Percentiles rank a stretch among this genome's conserved stretches.
Conservation (phyloP, 306 rosid genomes). For the Medicago arabica region DNA sequence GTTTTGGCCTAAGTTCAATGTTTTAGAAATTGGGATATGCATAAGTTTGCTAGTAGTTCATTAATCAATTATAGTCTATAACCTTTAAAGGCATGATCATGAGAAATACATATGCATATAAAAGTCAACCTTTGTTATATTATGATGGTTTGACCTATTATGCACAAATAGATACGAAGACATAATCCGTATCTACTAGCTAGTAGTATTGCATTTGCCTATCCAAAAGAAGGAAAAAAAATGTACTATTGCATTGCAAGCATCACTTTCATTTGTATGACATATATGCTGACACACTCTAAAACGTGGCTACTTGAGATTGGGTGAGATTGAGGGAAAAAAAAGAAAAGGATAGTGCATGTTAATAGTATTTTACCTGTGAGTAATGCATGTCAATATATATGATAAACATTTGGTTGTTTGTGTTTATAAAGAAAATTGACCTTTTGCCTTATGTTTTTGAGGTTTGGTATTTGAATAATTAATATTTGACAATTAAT, state of each 20-base stretch:
- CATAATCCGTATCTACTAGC: not conserved
- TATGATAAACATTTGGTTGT: too few species aligned
- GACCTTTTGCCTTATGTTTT: too few species aligned
- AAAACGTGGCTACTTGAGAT: conserved; percentile 6
- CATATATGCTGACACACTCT: conserved; percentile 18
- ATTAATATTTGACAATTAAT: too few species aligned
- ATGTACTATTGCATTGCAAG: not conserved
- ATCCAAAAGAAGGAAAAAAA: too few species aligned
- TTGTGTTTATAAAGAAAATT: too few species aligned
- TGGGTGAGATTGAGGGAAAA: not conserved
- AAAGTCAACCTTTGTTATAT: conserved; percentile 43
- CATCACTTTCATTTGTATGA: conserved; percentile 18
- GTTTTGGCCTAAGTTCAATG: conserved; percentile 42
- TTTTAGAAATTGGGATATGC: conserved; percentile 40
- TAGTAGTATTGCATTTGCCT: not conserved
- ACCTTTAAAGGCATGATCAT: conserved; percentile 16
- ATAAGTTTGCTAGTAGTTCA: not conserved
- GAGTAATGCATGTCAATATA: too few species aligned
- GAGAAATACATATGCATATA: not conserved
- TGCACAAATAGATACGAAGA: conserved; percentile 30
- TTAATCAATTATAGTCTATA: not conserved
- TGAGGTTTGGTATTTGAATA: too few species aligned
- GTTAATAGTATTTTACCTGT: too few species aligned
- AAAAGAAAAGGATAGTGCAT: not conserved
- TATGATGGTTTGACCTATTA: conserved; percentile 29